Evolutionary conservation across 495 filamentous ascomycete genomes (phyloP), one percentile per base, ranked within the genome.

Genomic region (Penicillium crystallinum): DNA sequence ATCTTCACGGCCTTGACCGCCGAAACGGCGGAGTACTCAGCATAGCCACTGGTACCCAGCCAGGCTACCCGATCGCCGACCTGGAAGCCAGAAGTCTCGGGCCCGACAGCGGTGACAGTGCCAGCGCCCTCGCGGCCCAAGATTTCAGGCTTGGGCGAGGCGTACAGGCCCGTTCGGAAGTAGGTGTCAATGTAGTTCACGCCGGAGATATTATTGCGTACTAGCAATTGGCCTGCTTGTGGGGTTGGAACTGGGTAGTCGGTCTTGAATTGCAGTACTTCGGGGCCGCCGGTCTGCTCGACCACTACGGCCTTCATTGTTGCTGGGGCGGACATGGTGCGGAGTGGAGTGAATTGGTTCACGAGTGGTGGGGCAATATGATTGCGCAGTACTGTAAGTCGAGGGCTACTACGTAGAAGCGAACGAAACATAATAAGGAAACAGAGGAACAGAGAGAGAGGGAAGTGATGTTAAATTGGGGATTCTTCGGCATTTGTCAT

Each of bases 141-240:
- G 49, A 89, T 81, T 53, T 88, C 81, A 14, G 92, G 93, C 61
- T 85, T 85, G 2, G 88, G 75, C 4, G 83, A 70, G 0, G 80
- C 76, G 74, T 97, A 98, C 34, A 96, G 82, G 18, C 93, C 93
- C 9, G 81, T 85, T 57, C 92, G 90, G 83, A 91, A 95, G 70
- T 97, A 96, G 37, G 86, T 88, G 57, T 74, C 70, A 65, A 97
- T 96, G 71, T 83, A 97, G 69, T 97, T 96, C 47, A 97, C 74
- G 15, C 92, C 92, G 38, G 88, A 79, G 61, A 82, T 87, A 49
- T 89, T 82, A 64, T 97, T 97, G 69, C 88, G 88, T 40, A 97
- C 81, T 3, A 97, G 79, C 25, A 97, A 54, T 52, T 97, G 77
- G 40, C 83, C 86, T 36, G 86, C 81, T 45, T 81, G 69, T 25